Base-by-base conservation (phyloP, 108 stramenopile species). In the Schizochytrium sp. region DNA sequence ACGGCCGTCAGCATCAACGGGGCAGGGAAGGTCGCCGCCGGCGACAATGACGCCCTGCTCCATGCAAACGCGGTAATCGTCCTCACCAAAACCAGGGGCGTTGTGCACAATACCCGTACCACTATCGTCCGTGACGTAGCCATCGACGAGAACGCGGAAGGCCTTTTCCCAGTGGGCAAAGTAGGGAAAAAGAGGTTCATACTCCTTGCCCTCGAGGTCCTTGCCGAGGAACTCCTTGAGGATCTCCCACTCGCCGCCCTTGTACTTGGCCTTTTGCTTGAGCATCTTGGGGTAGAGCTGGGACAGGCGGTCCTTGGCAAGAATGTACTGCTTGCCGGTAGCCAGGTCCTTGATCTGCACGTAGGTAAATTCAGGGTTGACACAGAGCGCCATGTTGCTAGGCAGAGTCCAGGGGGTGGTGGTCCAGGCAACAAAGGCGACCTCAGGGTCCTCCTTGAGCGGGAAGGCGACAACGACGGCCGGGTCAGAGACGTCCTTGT, bases 81-180 rank as follows among this genome's bases (percentile, higher is more conserved):
- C 99, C 91, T 99, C 99, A 88, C 99, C 99, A 92, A 99, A 99
- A 48, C 97, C 99, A 2, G 99, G 98, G 0, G 99, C 98, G 93
- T 99, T 97, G 93, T 99, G 99, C 57, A 99, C 99, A 71, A 99
- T 96, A 55, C 99, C 99, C 0, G 99, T 99, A 90, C 99, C 99
- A 44, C 97, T 96, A 90, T 99, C 99, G 90, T 97, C 97, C 16
- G 97, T 99, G 5, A 99, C 99, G 90, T 99, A 99, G 8, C 92
- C 91, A 76, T 99, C 99, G 19, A 92, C 93, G 21, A 97, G 87
- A 5, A 99, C 95, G 44, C 95, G 96, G 89, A 95, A 99, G 90
- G 96, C 96, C 0, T 25, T 59, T 19, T 94, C 63, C 21, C 90
- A 88, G 14, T 88, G 60, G 72, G 90, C 90, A 87, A 98, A 99